Percentiles rank a stretch among this genome's conserved stretches.
These are phyloP conservation scores for Crithidia mellificae DNA, from an alignment of 208 protist genomes.

Conservation along the genomic window DNA sequence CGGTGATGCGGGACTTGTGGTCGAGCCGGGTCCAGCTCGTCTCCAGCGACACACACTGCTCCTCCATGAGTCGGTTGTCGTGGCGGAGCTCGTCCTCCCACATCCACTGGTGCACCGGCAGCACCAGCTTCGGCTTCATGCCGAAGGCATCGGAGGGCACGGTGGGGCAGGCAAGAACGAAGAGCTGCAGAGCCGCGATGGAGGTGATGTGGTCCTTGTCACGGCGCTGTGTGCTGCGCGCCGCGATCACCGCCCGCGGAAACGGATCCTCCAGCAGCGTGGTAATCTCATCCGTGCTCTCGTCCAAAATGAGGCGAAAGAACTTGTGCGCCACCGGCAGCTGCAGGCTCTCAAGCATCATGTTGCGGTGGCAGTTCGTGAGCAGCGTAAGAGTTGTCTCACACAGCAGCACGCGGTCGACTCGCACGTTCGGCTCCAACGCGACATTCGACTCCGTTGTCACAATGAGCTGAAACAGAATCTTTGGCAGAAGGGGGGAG, in stretches of 20 bases:
- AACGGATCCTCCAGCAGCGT: constrained; percentile 83
- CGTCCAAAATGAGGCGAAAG: constrained; percentile 67
- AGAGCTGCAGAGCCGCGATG: constrained; percentile 77
- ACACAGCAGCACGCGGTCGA: constrained; percentile 71
- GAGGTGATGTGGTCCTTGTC: constrained; percentile 87
- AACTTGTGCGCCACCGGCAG: constrained; percentile 58
- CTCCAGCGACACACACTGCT: constrained; percentile 76
- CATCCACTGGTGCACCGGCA: constrained; percentile 87
- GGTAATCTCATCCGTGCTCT: constrained; percentile 52
- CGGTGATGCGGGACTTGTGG: constrained; percentile 37
- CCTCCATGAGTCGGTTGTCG: constrained; percentile 62
- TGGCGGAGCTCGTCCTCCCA: constrained; percentile 91
- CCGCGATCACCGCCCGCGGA: constrained; percentile 40
- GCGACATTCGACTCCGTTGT: constrained; percentile 63
- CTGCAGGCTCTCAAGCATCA: constrained; percentile 58
- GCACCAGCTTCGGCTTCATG: constrained; percentile 64
- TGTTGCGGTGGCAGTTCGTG: constrained; percentile 50
- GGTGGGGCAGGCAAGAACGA: constrained; percentile 71
- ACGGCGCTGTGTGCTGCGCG: constrained; percentile 57
- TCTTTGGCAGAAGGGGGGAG: constrained; percentile 47
- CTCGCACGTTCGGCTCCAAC: constrained; percentile 58
- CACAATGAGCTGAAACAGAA: constrained; percentile 65
- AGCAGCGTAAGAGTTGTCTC: constrained; percentile 68
- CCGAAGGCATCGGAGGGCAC: constrained; percentile 76
- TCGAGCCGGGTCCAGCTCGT: constrained; percentile 41